Evolutionary conservation across 257 asterid genomes (phyloP).

Genomic region (Nicotiana knightiana): DNA sequence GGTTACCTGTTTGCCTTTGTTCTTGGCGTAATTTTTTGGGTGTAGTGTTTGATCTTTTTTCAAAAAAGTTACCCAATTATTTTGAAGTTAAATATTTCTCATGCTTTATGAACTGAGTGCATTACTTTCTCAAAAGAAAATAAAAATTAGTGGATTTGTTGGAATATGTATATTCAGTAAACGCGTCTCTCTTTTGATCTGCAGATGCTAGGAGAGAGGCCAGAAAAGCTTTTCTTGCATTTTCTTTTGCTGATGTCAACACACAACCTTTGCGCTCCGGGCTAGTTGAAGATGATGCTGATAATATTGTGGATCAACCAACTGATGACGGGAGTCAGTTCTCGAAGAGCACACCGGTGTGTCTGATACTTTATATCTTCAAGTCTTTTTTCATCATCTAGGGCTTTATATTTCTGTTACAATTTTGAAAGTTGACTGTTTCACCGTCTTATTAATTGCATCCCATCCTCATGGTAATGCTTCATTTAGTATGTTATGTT

Average conservation of each 20-base stretch:
- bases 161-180: slow-evolving; percentile 8
- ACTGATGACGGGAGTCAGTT: slow-evolving; percentile 39
- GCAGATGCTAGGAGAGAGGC: slow-evolving; percentile 81
- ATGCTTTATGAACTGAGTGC: not conserved
- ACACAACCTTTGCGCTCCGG: slow-evolving; percentile 23
- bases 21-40: not conserved
- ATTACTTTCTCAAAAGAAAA: no score
- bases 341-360: slow-evolving; percentile 63
- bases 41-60: not conserved
- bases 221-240: slow-evolving; percentile 71
- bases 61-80: not conserved
- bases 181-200: slow-evolving; percentile 20
- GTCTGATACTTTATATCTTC: slow-evolving; percentile 18
- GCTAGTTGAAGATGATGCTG: slow-evolving; percentile 42
- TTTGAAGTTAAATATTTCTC: not conserved
- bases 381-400: not conserved
- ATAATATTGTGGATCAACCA: slow-evolving; percentile 28
- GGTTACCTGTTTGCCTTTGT: not conserved
- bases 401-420: not conserved
- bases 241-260: slow-evolving; percentile 36
- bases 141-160: not conserved
- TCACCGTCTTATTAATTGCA: not conserved
- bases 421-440: not conserved
- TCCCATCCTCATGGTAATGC: not conserved
- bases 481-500: not conserved